Evolutionary conservation across 257 asterid species (phyloP).

Genomic region (Datura wrightii): DNA sequence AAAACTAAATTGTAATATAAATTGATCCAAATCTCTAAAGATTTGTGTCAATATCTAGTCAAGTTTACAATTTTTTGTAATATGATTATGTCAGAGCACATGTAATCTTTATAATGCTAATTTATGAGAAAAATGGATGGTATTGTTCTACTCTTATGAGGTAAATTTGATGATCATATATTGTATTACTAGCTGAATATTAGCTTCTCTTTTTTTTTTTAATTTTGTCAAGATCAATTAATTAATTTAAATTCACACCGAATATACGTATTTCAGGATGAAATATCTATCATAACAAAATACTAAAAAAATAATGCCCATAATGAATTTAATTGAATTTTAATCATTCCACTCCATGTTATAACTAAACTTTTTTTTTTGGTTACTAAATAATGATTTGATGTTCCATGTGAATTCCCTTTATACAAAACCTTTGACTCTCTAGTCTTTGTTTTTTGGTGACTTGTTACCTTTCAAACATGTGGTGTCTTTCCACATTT

Average conservation of each 20-base stretch:
- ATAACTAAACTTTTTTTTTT: not conserved
- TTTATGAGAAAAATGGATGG: not conserved
- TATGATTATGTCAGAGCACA: slow-evolving; percentile 33
- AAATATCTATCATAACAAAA: no score
- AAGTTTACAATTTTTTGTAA: not conserved
- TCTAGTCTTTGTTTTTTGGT: not conserved
- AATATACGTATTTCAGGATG: not conserved
- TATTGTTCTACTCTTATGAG: slow-evolving; percentile 5
- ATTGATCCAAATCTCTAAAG: not conserved
- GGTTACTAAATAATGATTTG: not conserved
- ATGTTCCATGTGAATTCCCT: slow-evolving; percentile 30
- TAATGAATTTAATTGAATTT: not conserved
- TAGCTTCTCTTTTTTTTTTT: no score
- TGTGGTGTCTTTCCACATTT: not conserved
- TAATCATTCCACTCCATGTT: not conserved
- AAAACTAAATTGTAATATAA: not conserved
- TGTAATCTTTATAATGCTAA: slow-evolving; percentile 33
- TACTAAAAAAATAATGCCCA: not conserved
- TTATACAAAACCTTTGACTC: slow-evolving; percentile 34
- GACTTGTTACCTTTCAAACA: not conserved
- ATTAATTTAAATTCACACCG: not conserved
- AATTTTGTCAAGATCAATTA: not conserved
- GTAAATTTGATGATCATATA: slow-evolving; percentile 28
- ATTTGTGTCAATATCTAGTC: slow-evolving; percentile 28
- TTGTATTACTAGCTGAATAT: not conserved